Conservation (phyloP, 2,329 filamentous ascomycete genomes). For the Raffaelea ambrosiae region DNA sequence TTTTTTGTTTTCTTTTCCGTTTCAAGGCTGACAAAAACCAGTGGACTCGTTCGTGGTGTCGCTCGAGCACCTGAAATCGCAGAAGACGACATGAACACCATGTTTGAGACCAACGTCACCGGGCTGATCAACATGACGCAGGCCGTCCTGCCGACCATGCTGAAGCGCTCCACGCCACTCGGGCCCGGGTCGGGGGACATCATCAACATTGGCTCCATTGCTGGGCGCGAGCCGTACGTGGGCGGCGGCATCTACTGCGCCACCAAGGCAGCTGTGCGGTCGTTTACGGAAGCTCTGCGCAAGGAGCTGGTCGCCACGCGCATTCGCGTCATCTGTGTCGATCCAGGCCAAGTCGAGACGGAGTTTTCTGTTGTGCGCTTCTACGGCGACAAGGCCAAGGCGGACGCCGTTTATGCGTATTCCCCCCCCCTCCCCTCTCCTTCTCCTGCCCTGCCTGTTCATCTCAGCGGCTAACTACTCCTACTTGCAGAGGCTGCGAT, state of each 20-base stretch:
- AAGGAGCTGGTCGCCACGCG: slow-evolving; percentile 75
- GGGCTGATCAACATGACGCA: slow-evolving; percentile 97
- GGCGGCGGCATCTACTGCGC: slow-evolving; percentile 90
- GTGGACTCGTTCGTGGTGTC: slow-evolving; percentile 81
- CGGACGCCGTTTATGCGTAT: slow-evolving; percentile 80
- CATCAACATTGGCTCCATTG: slow-evolving; percentile 89
- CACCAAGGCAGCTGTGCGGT: slow-evolving; percentile 79
- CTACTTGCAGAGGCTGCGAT: slow-evolving; percentile 53
- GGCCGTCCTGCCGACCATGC: slow-evolving; percentile 75
- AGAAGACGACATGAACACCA: slow-evolving; percentile 71
- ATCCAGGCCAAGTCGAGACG: slow-evolving; percentile 89
- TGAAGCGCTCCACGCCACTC: slow-evolving; percentile 45
- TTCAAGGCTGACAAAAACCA: slow-evolving; percentile 23
- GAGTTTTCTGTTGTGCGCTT: slow-evolving; percentile 88
- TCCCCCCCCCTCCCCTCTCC: slow-evolving; percentile 18
- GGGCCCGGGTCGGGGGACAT: slow-evolving; percentile 79
- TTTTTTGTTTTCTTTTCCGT: not conserved
- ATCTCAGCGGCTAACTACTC: not conserved
- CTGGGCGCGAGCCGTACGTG: slow-evolving; percentile 75
- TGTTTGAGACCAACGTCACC: slow-evolving; percentile 91
- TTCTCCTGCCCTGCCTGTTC: not conserved
- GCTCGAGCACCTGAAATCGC: slow-evolving; percentile 78
- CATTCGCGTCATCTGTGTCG: slow-evolving; percentile 78
- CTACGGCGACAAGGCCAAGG: slow-evolving; percentile 80
- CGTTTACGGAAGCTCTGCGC: slow-evolving; percentile 74